Percentiles rank a stretch among this genome's conserved stretches.
These are phyloP conservation scores for Rubia tinctorum DNA, from an alignment of 305 asterid genomes.

Conservation along the genomic window DNA sequence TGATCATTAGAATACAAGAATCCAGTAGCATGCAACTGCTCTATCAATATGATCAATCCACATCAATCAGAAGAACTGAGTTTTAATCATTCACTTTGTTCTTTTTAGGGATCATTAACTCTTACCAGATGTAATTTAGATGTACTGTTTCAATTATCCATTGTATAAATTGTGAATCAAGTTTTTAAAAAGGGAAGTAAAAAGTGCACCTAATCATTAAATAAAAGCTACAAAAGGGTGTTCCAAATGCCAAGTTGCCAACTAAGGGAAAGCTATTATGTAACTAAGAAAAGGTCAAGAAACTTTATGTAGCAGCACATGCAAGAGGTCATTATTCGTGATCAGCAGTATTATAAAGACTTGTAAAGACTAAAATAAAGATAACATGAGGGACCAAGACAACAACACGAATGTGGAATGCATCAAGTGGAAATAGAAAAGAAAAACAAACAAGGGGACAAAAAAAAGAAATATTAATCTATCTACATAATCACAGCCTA, in stretches of 20 bases:
- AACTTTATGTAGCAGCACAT: constrained; percentile 30
- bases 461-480: background rate
- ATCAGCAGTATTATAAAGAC: constrained; percentile 6
- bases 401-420: constrained; percentile 2
- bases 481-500: constrained; percentile 14
- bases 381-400: constrained; percentile 20
- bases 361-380: constrained; percentile 5
- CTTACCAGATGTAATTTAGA: background rate
- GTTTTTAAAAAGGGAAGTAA: background rate
- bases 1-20: background rate
- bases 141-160: background rate
- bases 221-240: constrained; percentile 4
- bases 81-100: background rate
- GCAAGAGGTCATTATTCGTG: constrained; percentile 25
- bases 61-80: background rate
- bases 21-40: background rate
- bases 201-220: constrained; percentile 9
- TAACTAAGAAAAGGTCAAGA: constrained; percentile 22
- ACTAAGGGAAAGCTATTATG: constrained; percentile 9
- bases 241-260: constrained; percentile 21
- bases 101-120: background rate
- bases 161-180: too few relatives aligned
- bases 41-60: background rate
- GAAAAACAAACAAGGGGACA: background rate
- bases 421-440: background rate